Conservation (phyloP, 805 yeast genomes). For the Candida schatavii region DNA sequence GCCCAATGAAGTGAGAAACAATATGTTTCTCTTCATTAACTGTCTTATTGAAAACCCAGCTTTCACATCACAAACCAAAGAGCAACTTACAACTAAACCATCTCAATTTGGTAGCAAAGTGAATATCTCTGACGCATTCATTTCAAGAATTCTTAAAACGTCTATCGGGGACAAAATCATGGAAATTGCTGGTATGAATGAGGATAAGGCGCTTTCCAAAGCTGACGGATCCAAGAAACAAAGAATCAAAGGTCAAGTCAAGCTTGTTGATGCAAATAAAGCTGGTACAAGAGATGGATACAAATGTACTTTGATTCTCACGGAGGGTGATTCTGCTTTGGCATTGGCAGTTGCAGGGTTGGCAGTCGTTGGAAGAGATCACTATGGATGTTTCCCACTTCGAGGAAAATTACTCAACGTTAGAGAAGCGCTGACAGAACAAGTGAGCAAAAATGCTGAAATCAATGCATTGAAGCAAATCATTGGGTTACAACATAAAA, state of each 20-base stretch:
- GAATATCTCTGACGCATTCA: slow-evolving; percentile 66
- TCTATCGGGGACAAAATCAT: slow-evolving; percentile 69
- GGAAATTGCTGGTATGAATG: slow-evolving; percentile 84
- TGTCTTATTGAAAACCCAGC: slow-evolving; percentile 96
- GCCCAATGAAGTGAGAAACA: slow-evolving; percentile 84
- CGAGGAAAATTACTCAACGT: slow-evolving; percentile 95
- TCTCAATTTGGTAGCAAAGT: slow-evolving; percentile 83
- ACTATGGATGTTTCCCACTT: slow-evolving; percentile 91
- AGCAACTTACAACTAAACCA: slow-evolving; percentile 85
- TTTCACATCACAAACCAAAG: slow-evolving; percentile 96
- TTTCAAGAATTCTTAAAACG: slow-evolving; percentile 66
- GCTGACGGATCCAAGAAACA: slow-evolving; percentile 83
- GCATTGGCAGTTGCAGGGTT: slow-evolving; percentile 90
- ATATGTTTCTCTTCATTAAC: slow-evolving; percentile 87
- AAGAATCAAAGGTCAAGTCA: slow-evolving; percentile 84
- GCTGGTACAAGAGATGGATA: slow-evolving; percentile 94
- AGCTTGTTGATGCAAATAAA: slow-evolving; percentile 90
- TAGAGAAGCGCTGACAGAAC: slow-evolving; percentile 96
- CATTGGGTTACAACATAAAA: slow-evolving; percentile 92
- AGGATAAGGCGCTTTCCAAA: slow-evolving; percentile 80
- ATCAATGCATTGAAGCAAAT: slow-evolving; percentile 94
- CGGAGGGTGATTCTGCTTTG: slow-evolving; percentile 97
- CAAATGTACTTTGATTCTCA: slow-evolving; percentile 87
- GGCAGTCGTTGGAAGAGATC: slow-evolving; percentile 92
- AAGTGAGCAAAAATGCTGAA: slow-evolving; percentile 87